Evolutionary conservation across 164 flowering plant species (phyloP), one percentile per base, ranked within the genome.

Genomic region (Piper betle): DNA sequence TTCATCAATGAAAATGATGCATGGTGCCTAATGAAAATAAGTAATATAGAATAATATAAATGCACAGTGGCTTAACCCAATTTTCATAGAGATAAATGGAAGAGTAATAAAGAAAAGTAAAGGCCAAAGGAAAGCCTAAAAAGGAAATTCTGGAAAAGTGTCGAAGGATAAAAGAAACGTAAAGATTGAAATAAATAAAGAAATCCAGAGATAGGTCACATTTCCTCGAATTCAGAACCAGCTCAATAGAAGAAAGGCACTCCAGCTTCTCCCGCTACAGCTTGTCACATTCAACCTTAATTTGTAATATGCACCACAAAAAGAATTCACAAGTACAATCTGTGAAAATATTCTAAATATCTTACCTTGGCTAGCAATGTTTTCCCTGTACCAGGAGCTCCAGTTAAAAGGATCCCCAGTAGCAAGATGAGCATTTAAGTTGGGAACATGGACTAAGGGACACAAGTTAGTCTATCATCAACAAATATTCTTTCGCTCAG

Each of bases 201-300:
- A n/a, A n/a, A n/a, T 15, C 13, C 25, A 15, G 63, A 58, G 64
- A 37, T 2, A 53, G 53, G 95, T 78, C 73, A 94, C 99, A 94
- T 94, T 79, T 94, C 99, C 75, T 94, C 99, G 83, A 94, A 94
- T 64, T 94, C 99, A 66, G 99, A 94, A 62, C 99, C 99, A 55
- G 99, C 99, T 75, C 95, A 78, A 62, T 94, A 94, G 81, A 94
- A 94, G 73, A 94, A 94, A 20, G 99, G 99, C 37, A 94, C 99
- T 39, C 99, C 99, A 63, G 99, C 99, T 79, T 94, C 99, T 69
- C 99, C 99, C 80, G 99, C 99, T 75, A 94, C 88, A 66, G 99
- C 99, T 97, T 94, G 72, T 73, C 75, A 67, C 52, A 25, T 65
- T 63, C 64, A 56, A 72, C 38, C 59, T 43, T 68, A 56, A 59